Percentiles rank a stretch among this genome's conserved stretches.
These are phyloP conservation scores for Neonectria hederae DNA, from an alignment of 2,329 filamentous ascomycete species.

Conservation along the genomic window DNA sequence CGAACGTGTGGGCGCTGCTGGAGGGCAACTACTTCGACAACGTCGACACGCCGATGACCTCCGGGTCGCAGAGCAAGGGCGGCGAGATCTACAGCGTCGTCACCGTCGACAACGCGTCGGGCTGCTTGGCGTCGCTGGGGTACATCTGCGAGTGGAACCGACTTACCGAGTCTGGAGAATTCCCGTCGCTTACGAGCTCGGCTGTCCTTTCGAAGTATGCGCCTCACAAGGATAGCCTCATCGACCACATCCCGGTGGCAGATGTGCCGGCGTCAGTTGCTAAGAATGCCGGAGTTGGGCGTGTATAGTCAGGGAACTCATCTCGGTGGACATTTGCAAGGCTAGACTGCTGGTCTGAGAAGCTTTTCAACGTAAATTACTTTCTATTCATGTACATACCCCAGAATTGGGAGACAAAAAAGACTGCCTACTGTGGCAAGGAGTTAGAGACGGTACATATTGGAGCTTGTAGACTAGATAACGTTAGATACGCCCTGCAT, in stretches of 20 bases:
- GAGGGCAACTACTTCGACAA: slow-evolving; percentile 68
- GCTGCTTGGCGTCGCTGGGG: background rate
- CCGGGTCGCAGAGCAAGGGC: slow-evolving; percentile 24
- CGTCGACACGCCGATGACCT: slow-evolving; percentile 49
- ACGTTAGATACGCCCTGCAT: too few relatives aligned
- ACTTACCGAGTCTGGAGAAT: slow-evolving; percentile 13
- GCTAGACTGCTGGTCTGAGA: background rate
- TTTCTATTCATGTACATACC: too few relatives aligned
- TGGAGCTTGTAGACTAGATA: too few relatives aligned
- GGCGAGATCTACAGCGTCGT: slow-evolving; percentile 39
- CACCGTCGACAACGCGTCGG: slow-evolving; percentile 35
- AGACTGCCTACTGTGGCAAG: too few relatives aligned
- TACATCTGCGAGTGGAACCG: slow-evolving; percentile 19
- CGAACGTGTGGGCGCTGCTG: slow-evolving; percentile 56
- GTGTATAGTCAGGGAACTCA: background rate
- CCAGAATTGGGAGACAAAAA: too few relatives aligned
- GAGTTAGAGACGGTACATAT: too few relatives aligned
- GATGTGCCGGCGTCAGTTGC: slow-evolving; percentile 21
- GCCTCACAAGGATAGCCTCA: slow-evolving; percentile 17
- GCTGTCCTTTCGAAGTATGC: slow-evolving; percentile 17
- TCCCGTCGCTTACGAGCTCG: slow-evolving; percentile 19
- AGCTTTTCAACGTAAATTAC: too few relatives aligned
- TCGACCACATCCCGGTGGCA: slow-evolving; percentile 20
- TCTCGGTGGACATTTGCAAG: background rate
- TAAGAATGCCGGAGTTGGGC: slow-evolving; percentile 23